phyloP scores from a whole-genome alignment of 2,329 filamentous ascomycete species.

The Colletotrichum sp. region DNA sequence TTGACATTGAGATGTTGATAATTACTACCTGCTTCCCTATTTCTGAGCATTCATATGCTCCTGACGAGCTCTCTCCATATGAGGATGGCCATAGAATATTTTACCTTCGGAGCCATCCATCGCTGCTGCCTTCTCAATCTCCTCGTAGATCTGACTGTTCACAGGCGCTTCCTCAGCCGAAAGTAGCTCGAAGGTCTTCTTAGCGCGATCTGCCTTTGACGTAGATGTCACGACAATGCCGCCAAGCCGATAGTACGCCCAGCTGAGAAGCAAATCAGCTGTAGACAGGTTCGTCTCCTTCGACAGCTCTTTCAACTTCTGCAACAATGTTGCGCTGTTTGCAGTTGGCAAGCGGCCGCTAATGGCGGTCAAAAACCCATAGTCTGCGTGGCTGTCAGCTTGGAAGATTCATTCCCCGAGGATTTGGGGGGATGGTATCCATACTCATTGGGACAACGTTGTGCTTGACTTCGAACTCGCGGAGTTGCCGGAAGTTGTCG shows the following conservation, averaged over 20 bases:
- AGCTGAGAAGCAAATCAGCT: neutral
- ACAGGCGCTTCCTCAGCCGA: neutral
- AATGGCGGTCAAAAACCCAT: neutral
- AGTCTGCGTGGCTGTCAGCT: neutral
- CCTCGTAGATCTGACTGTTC: neutral
- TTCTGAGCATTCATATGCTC: neutral
- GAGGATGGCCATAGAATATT: neutral
- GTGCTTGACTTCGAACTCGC: neutral
- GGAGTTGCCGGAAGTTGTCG: neutral
- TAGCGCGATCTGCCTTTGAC: neutral
- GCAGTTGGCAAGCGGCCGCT: neutral
- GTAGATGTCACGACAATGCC: neutral
- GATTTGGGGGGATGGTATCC: neutral
- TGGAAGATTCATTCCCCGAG: neutral
- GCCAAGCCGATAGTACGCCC: neutral
- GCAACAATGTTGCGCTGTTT: neutral
- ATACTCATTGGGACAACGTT: neutral
- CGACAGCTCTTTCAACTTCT: neutral
- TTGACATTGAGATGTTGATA: neutral
- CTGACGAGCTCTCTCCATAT: neutral
- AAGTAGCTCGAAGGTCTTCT: neutral
- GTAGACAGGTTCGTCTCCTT: neutral
- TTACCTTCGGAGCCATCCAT: neutral
- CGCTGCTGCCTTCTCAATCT: neutral
- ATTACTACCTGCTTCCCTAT: neutral